Percentiles rank a stretch among this genome's conserved stretches.
phyloP scores from a whole-genome alignment of 768 basidiomycete genomes.

The Candolleomyces aberdarensis region DNA sequence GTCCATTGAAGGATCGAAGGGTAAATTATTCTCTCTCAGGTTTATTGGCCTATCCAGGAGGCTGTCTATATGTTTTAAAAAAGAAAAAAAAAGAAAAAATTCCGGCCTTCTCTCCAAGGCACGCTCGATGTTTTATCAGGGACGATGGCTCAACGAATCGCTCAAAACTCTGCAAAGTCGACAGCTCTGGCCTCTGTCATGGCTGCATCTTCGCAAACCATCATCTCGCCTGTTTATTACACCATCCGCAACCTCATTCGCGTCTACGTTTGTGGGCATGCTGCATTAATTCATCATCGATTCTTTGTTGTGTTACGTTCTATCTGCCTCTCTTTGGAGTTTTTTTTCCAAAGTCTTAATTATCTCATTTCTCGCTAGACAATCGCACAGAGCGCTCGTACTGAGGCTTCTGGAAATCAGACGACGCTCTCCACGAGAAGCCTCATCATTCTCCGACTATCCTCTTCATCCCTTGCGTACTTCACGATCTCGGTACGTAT shows the following conservation, averaged over 20 bases:
- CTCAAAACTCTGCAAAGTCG: conserved; percentile 24
- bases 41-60: no score
- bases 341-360: background rate
- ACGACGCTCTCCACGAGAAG: conserved; percentile 22
- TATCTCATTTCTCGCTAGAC: conserved; percentile 29
- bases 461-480: conserved; percentile 26
- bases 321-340: conserved; percentile 14
- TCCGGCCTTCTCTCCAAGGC: conserved; percentile 31
- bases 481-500: conserved; percentile 38
- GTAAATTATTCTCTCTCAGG: no score
- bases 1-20: no score
- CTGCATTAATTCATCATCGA: conserved; percentile 48
- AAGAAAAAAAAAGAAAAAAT: no score
- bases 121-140: conserved; percentile 33
- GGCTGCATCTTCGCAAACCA: conserved; percentile 43
- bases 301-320: conserved; percentile 37
- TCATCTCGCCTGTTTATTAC: conserved; percentile 48
- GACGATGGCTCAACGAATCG: conserved; percentile 29
- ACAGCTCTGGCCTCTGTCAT: conserved; percentile 34
- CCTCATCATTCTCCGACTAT: conserved; percentile 29
- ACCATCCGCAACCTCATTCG: conserved; percentile 47
- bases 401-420: conserved; percentile 26
- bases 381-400: conserved; percentile 26
- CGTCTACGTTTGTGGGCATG: conserved; percentile 51
- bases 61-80: no score